Conservation (phyloP, 2,329 filamentous ascomycete genomes). For the Mycosphaerelloides madeirae region DNA sequence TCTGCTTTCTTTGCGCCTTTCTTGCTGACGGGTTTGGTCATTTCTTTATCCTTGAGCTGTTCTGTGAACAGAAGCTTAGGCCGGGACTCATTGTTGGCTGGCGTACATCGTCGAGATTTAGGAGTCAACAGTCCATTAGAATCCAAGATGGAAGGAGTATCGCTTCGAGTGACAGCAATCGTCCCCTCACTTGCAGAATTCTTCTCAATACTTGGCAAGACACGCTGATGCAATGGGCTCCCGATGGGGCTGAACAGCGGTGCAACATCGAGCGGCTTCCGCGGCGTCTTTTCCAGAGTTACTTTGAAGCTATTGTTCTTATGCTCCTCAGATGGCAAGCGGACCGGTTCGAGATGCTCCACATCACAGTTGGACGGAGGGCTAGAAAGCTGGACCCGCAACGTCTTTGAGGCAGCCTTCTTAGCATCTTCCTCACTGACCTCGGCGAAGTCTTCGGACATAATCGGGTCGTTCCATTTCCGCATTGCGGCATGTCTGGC, state of each 20-base stretch:
- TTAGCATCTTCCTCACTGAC: constrained; percentile 44
- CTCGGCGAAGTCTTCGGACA: constrained; percentile 38
- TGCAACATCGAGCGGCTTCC: constrained; percentile 12
- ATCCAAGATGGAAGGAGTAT: constrained; percentile 2
- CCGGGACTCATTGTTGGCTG: constrained; percentile 16
- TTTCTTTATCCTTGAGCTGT: constrained; percentile 14
- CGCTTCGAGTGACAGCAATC: constrained; percentile 15
- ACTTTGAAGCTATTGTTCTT: constrained; percentile 31
- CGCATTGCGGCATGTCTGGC: constrained; percentile 64
- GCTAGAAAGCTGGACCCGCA: constrained; percentile 16
- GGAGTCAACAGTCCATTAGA: constrained; percentile 30
- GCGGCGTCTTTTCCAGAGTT: constrained; percentile 20
- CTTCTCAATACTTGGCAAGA: constrained; percentile 24
- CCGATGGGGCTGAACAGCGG: constrained; percentile 20
- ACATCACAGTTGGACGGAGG: constrained; percentile 10
- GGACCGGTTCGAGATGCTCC: constrained; percentile 12
- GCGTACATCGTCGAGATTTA: constrained; percentile 26
- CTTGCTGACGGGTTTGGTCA: constrained; percentile 13
- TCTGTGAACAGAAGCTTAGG: constrained; percentile 8
- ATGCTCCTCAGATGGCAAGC: constrained; percentile 20
- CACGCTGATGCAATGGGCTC: constrained; percentile 14
- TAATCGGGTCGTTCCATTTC: constrained; percentile 50
- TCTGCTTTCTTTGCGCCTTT: constrained; percentile 13
- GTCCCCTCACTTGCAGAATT: constrained; percentile 18
- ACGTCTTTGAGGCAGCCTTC: constrained; percentile 34